Conservation (phyloP, 1,139 yeast genomes). For the Pichiaceae sp. region DNA sequence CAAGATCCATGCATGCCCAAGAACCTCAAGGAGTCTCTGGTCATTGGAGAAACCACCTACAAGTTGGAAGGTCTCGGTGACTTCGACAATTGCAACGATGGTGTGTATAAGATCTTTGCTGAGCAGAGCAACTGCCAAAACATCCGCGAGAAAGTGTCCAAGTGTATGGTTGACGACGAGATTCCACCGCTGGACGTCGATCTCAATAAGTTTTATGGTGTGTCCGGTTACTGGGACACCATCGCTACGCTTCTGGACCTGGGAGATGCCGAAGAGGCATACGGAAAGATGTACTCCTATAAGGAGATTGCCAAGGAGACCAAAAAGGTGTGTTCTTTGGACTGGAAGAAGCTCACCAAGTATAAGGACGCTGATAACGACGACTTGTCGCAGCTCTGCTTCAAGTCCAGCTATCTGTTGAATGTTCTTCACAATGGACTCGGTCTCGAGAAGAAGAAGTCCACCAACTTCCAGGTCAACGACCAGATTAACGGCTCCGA, state of each 20-base stretch:
- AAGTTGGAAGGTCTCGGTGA: slow-evolving; percentile 47
- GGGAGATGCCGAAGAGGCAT: slow-evolving; percentile 16
- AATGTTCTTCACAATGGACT: slow-evolving; percentile 67
- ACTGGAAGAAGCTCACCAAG: slow-evolving; percentile 17
- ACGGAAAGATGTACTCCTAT: slow-evolving; percentile 19
- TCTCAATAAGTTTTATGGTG: slow-evolving; percentile 63
- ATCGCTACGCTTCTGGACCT: slow-evolving; percentile 34
- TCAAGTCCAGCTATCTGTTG: slow-evolving; percentile 65
- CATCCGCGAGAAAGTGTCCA: slow-evolving; percentile 23
- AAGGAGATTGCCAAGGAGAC: slow-evolving; percentile 17
- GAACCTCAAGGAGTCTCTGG: slow-evolving; percentile 17
- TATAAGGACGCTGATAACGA: slow-evolving; percentile 24
- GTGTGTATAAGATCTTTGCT: slow-evolving; percentile 46
- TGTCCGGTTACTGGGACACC: slow-evolving; percentile 79
- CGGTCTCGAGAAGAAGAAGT: slow-evolving; percentile 46
- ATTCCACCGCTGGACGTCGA: slow-evolving; percentile 66
- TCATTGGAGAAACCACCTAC: slow-evolving; percentile 8
- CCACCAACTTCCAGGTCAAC: slow-evolving; percentile 39
- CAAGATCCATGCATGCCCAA: slow-evolving; percentile 60
- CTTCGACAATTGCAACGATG: slow-evolving; percentile 43
- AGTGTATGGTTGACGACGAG: slow-evolving; percentile 44
- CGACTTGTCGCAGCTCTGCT: slow-evolving; percentile 48
- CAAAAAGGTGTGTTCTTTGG: slow-evolving; percentile 17
- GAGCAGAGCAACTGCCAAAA: slow-evolving; percentile 27
- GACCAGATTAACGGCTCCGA: slow-evolving; percentile 56